phyloP scores from a whole-genome alignment of 768 basidiomycete genomes.

The Auriscalpium vulgare region DNA sequence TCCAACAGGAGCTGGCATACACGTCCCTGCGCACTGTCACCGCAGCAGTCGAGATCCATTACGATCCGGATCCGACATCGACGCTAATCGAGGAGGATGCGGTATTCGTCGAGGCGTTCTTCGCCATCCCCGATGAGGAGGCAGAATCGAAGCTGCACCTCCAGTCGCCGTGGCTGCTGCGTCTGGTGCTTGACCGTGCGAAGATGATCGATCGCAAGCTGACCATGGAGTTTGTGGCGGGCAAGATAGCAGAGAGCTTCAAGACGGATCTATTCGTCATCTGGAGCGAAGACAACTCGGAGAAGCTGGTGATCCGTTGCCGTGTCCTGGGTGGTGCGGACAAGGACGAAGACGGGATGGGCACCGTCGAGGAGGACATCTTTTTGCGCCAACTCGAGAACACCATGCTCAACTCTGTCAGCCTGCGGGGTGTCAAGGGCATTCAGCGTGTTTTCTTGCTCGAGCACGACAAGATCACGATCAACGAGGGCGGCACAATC shows the following conservation, averaged over 20 bases:
- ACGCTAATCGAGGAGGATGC: slow-evolving; percentile 96
- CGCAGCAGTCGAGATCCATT: slow-evolving; percentile 94
- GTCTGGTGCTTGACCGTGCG: slow-evolving; percentile 91
- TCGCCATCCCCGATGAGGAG: slow-evolving; percentile 97
- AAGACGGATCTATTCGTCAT: slow-evolving; percentile 96
- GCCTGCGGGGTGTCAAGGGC: slow-evolving; percentile 83
- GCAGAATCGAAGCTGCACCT: slow-evolving; percentile 85
- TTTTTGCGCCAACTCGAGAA: slow-evolving; percentile 95
- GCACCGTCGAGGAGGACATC: slow-evolving; percentile 81
- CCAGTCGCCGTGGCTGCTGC: slow-evolving; percentile 95
- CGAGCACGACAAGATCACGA: slow-evolving; percentile 71
- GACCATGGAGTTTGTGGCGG: slow-evolving; percentile 90
- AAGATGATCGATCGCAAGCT: slow-evolving; percentile 98
- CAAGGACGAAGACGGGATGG: slow-evolving; percentile 77
- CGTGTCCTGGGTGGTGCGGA: slow-evolving; percentile 81
- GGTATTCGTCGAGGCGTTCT: slow-evolving; percentile 97
- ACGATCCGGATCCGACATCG: slow-evolving; percentile 85
- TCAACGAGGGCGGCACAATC: slow-evolving; percentile 59
- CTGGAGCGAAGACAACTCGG: slow-evolving; percentile 97
- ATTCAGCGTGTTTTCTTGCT: slow-evolving; percentile 93
- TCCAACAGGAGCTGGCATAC: slow-evolving; percentile 89
- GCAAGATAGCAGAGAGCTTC: slow-evolving; percentile 90
- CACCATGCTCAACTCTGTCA: slow-evolving; percentile 94
- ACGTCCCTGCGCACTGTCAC: slow-evolving; percentile 93
- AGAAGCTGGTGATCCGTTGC: slow-evolving; percentile 95